A percentile compares a stretch with the other conserved stretches of the same genome.
Evolutionary conservation across 495 filamentous ascomycete genomes (phyloP).

Genomic region (Saxispiralis lemnorum): DNA sequence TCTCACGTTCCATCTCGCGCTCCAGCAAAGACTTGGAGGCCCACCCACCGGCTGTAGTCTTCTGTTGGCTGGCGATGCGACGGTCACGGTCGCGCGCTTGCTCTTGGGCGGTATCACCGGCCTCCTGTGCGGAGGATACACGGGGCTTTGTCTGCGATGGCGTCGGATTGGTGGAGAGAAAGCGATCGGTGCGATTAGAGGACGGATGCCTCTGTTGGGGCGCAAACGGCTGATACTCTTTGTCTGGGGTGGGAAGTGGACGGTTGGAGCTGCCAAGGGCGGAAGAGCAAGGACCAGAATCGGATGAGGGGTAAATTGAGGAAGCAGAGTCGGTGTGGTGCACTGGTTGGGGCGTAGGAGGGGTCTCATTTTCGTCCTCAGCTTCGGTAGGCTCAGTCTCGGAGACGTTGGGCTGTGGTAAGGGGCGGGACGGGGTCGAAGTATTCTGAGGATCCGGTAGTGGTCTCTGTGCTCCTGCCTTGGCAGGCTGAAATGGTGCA

Average conservation of each 20-base stretch:
- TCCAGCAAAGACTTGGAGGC: conserved; percentile 70
- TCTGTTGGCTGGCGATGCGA: conserved; percentile 41
- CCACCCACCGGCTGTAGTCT: conserved; percentile 60
- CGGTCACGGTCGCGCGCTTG: conserved; percentile 52
- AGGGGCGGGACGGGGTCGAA: conserved; percentile 4
- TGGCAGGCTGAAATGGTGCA: conserved; percentile 7
- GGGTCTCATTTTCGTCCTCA: not conserved
- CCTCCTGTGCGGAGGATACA: conserved; percentile 36
- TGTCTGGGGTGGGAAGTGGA: conserved; percentile 20
- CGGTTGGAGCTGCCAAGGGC: conserved; percentile 11
- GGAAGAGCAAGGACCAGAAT: conserved; percentile 8
- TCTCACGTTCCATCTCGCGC: conserved; percentile 89
- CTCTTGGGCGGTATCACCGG: conserved; percentile 39
- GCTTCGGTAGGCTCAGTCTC: too few species aligned
- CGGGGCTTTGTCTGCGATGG: conserved; percentile 23
- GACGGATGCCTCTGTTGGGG: conserved; percentile 6
- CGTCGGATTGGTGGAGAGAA: conserved; percentile 35
- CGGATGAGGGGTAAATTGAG: not conserved
- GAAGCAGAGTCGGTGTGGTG: conserved; percentile 1
- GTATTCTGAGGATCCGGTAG: not conserved
- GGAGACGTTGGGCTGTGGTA: conserved; percentile 10
- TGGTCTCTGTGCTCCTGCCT: conserved; percentile 11
- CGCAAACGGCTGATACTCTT: conserved; percentile 16
- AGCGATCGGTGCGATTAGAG: conserved; percentile 20
- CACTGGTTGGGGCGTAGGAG: conserved; percentile 1